These are phyloP conservation scores for Mycena citricolor DNA, from an alignment of 1,284 basidiomycete genomes.

Conservation along the genomic window DNA sequence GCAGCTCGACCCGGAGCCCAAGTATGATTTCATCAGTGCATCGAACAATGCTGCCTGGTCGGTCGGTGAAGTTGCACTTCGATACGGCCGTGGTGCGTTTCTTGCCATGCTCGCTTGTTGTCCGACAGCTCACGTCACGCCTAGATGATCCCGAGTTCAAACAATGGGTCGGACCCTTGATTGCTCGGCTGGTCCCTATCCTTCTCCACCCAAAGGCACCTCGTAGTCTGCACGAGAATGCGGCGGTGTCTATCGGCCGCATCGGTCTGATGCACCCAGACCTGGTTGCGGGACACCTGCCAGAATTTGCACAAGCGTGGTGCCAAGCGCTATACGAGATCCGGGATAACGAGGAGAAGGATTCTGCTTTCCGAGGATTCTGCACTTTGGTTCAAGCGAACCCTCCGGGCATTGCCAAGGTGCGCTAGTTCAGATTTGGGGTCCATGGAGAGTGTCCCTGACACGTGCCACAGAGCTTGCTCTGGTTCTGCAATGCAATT, in stretches of 20 bases:
- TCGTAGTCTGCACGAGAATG: conserved; percentile 94
- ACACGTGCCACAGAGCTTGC: conserved; percentile 70
- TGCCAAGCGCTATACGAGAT: conserved; percentile 98
- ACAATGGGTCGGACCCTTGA: conserved; percentile 86
- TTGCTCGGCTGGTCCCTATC: conserved; percentile 89
- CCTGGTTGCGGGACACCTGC: conserved; percentile 87
- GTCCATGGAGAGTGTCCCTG: too few species aligned
- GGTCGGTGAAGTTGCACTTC: conserved; percentile 93
- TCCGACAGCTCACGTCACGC: conserved; percentile 1
- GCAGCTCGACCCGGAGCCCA: conserved; percentile 90
- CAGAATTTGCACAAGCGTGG: conserved; percentile 94
- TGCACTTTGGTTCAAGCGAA: conserved; percentile 96
- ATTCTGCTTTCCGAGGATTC: conserved; percentile 97
- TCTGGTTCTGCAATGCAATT: conserved; percentile 98
- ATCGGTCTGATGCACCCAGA: conserved; percentile 91
- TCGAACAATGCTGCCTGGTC: conserved; percentile 99
- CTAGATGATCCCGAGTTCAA: conserved; percentile 80
- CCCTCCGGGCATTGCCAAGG: conserved; percentile 87
- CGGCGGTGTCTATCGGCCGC: conserved; percentile 98
- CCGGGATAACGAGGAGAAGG: conserved; percentile 99
- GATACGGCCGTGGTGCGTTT: conserved; percentile 71
- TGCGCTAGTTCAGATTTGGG: too few species aligned
- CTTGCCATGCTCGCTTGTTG: conserved; percentile 7
- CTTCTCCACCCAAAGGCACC: conserved; percentile 90
- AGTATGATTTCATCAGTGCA: conserved; percentile 90